phyloP scores from a whole-genome alignment of 345 rosid species.

The Hypericum perforatum region DNA sequence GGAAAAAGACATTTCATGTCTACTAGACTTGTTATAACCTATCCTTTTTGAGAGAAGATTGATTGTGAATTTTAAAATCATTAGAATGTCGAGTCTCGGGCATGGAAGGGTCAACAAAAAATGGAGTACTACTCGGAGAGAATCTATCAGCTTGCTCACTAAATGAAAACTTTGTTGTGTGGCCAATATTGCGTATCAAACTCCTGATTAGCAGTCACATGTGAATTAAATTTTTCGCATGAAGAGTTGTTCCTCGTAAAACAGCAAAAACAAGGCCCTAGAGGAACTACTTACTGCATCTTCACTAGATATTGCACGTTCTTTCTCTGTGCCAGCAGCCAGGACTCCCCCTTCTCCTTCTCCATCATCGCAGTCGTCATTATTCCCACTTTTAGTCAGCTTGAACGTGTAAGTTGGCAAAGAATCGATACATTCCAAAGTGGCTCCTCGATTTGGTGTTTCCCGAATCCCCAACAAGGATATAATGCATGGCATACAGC shows the following conservation, averaged over 20 bases:
- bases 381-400: conserved; percentile 25
- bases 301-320: conserved; percentile 66
- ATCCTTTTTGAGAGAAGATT: too few relatives aligned
- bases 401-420: conserved; percentile 73
- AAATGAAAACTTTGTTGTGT: too few relatives aligned
- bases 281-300: conserved; percentile 62
- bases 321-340: conserved; percentile 57
- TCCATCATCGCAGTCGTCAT: conserved; percentile 29
- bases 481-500: conserved; percentile 86
- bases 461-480: conserved; percentile 70
- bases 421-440: conserved; percentile 49
- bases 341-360: conserved; percentile 59
- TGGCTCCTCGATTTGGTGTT: conserved; percentile 77
- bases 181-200: too few relatives aligned
- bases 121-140: too few relatives aligned
- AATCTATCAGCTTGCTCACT: too few relatives aligned
- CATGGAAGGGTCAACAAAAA: too few relatives aligned
- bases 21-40: too few relatives aligned
- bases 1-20: too few relatives aligned
- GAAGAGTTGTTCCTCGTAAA: not conserved
- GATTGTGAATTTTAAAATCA: too few relatives aligned
- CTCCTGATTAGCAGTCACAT: too few relatives aligned
- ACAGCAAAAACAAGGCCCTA: not conserved
- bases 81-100: too few relatives aligned
- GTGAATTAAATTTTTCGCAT: too few relatives aligned